phyloP scores from a whole-genome alignment of 2,329 filamentous ascomycete species.

The Periconia macrospinosa region DNA sequence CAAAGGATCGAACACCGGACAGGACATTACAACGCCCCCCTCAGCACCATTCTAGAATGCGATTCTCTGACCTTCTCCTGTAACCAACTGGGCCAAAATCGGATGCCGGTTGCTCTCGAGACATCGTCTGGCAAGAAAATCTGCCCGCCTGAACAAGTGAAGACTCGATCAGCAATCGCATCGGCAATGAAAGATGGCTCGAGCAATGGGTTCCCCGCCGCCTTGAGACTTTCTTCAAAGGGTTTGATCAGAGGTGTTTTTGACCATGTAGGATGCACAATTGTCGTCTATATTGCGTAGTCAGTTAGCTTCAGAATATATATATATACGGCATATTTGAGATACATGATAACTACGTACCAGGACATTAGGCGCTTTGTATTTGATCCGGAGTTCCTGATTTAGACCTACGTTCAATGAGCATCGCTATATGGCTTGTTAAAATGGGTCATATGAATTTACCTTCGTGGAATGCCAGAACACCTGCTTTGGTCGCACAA shows the following conservation, averaged over 20 bases:
- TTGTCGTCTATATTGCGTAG: constrained; percentile 33
- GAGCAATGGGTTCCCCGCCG: constrained; percentile 35
- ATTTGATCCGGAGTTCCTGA: constrained; percentile 43
- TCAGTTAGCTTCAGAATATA: neutral
- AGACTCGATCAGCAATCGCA: constrained; percentile 45
- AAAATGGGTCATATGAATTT: constrained; percentile 3
- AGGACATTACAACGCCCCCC: constrained; percentile 2
- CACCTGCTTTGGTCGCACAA: constrained; percentile 54
- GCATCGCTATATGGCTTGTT: constrained; percentile 43
- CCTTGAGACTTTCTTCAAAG: constrained; percentile 34
- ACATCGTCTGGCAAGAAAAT: constrained; percentile 39
- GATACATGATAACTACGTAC: neutral
- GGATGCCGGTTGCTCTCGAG: constrained; percentile 34
- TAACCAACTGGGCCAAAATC: constrained; percentile 53
- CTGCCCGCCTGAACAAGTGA: constrained; percentile 44
- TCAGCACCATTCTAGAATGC: constrained; percentile 18
- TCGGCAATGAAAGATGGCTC: constrained; percentile 44
- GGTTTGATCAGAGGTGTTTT: constrained; percentile 44
- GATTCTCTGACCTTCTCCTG: constrained; percentile 43
- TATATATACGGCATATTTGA: neutral
- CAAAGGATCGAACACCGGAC: too few species aligned
- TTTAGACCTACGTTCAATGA: constrained; percentile 41
- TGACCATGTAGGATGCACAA: constrained; percentile 48
- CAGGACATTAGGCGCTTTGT: constrained; percentile 45
- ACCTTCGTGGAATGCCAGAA: constrained; percentile 58